Evolutionary conservation across 1,284 basidiomycete species (phyloP), one percentile per base, ranked within the genome.

Genomic region (Chalciporus sp.): DNA sequence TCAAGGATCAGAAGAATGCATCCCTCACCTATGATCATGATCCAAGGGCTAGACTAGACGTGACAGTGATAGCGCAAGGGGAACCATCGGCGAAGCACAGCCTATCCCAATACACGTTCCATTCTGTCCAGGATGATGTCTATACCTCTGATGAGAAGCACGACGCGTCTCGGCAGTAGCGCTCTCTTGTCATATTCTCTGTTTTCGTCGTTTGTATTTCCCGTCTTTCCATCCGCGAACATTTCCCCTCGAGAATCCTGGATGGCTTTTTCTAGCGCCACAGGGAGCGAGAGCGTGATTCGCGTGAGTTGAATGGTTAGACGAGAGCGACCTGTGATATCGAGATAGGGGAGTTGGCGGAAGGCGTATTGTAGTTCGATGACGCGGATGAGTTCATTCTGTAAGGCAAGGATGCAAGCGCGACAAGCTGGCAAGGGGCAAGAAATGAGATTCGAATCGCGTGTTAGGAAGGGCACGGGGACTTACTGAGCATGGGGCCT

Each of bases 351-450:
- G 35, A 94, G 79, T 53, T 84, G 80, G 31, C 86, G 82, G 57
- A 94, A 85, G 5, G 83, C 82, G 59, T 86, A 83, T 63, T 93
- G 90, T 12, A 92, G 81, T 66, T 93, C 91, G 59, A 92, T 81
- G 8, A 92, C 79, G 27, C 86, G 82, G 12, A 81, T 76, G 55
- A 93, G 79, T 62, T 93, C 86, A 37, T 83, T 74, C 66, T 89
- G 86, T 8, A 94, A 78, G 3, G 90, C 81, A 52, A 85, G 78
- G 33, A 92, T 77, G 63, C 91, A 92, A 28, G 87, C 85, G 42
- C 88, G 84, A 59, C 90, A 92, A n/a, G 86, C 90, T 90, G 27
- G 14, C 45, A 37, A 29, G 42, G 37, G 31, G 49, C 39, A 37
- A 49, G 52, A 39, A 31, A 20, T 50, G 12, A 51, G 31, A 49